Evolutionary conservation across 2,329 filamentous ascomycete species (phyloP), one percentile per base, ranked within the genome.

Genomic region (Xylariaceae sp.): DNA sequence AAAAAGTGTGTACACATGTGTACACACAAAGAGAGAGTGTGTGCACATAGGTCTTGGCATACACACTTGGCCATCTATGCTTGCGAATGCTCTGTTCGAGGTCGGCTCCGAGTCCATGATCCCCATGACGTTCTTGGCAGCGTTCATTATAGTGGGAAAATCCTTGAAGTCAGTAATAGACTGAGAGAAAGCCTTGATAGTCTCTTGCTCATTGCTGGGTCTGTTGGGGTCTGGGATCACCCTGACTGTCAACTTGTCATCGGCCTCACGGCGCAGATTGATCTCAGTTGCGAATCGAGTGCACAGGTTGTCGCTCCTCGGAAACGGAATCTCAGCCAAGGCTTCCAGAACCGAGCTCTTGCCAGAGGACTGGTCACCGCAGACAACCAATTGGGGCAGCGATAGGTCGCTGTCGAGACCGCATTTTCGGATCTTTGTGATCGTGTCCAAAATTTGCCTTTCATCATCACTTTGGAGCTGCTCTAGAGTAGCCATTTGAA

Each of bases 321-420:
- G 80, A 48, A 84, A 84, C 0, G 73, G 71, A 1, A 84, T 73
- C 6, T 76, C 73, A 0, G 80, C 79, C 17, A 86, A 75, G 0
- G 78, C 78, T 55, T 84, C 79, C 0, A 86, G 69, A 0, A 83
- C 76, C 0, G 79, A 82, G 42, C 76, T 81, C 58, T 85, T 85
- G 1, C 80, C 81, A 2, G 74, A 73, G 0, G 75, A 78, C 56
- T 82, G 78, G 48, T 81, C 75, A 6, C 81, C 80, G 47, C 74
- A 79, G n/a, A 82, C 77, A 2, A 82, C 73, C n/a, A 80, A 59
- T 49, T 78, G 73, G 1, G 76, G 76, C 0, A 78, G 59, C 6
- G 51, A 51, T 17, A 58, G 10, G 11, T 46, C 34, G 3, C 42
- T 40, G 2, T 47, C 43, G n/a, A 50, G 47, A 2, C 40, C 48